Evolutionary conservation across 1,284 basidiomycete species (phyloP).

Genomic region (Papiliotrema fonsecae): DNA sequence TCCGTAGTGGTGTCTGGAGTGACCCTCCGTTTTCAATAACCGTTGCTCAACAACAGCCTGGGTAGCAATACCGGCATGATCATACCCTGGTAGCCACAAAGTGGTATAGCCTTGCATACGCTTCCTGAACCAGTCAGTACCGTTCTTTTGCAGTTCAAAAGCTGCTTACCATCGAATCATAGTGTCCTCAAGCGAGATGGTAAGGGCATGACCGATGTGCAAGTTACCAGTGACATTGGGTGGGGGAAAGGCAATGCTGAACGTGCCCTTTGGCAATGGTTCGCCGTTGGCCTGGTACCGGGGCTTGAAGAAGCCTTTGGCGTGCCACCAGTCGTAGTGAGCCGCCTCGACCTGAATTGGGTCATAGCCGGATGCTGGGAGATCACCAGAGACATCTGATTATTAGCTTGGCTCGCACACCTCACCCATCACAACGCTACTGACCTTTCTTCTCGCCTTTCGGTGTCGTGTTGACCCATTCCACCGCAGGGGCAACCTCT

Average conservation of each 20-base stretch:
- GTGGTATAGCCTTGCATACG: slow-evolving; percentile 93
- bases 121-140: slow-evolving; percentile 57
- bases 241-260: slow-evolving; percentile 88
- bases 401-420: neutral
- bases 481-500: slow-evolving; percentile 57
- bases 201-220: slow-evolving; percentile 95
- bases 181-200: slow-evolving; percentile 86
- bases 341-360: slow-evolving; percentile 91
- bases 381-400: slow-evolving; percentile 65
- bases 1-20: slow-evolving; percentile 89
- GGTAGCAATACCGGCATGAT: slow-evolving; percentile 98
- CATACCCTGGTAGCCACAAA: slow-evolving; percentile 90
- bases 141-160: neutral
- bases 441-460: slow-evolving; percentile 85
- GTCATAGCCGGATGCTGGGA: slow-evolving; percentile 90
- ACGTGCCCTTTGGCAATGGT: slow-evolving; percentile 58
- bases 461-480: slow-evolving; percentile 80
- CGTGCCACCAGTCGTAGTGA: slow-evolving; percentile 99
- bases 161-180: slow-evolving; percentile 72
- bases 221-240: slow-evolving; percentile 98
- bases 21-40: slow-evolving; percentile 73
- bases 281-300: slow-evolving; percentile 59
- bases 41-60: slow-evolving; percentile 97
- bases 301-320: slow-evolving; percentile 85
- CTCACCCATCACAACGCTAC: neutral